Evolutionary conservation across 257 asterid species (phyloP).

Genomic region (Solanum neorickii): DNA sequence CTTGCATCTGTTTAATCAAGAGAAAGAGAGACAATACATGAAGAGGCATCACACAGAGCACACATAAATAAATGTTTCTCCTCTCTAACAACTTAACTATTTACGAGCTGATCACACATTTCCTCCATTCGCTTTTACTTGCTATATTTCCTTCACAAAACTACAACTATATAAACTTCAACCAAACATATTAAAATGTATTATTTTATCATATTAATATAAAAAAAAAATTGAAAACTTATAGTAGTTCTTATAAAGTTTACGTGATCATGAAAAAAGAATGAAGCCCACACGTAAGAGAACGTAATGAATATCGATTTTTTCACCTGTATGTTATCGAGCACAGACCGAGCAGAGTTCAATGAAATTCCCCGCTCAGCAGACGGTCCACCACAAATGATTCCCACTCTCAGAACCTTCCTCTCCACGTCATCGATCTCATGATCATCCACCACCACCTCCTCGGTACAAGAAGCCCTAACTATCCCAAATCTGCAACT

Average conservation of each 20-base stretch:
- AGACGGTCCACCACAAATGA: conserved; percentile 83
- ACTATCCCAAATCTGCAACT: conserved; percentile 16
- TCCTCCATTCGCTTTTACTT: not conserved
- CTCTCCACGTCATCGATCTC: not conserved
- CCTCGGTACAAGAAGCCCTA: conserved; percentile 18
- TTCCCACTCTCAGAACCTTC: conserved; percentile 52
- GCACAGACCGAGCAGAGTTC: conserved; percentile 83
- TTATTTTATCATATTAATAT: not conserved
- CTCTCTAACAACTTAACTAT: not conserved
- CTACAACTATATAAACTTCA: not conserved
- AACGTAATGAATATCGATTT: not conserved
- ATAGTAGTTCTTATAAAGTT: not conserved
- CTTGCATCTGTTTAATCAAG: not conserved
- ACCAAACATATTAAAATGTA: not conserved
- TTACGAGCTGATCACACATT: not conserved
- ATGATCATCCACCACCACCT: conserved; percentile 13
- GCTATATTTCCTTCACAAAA: not conserved
- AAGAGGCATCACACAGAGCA: not conserved
- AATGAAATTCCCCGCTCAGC: conserved; percentile 86
- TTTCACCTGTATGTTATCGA: conserved; percentile 73
- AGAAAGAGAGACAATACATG: not conserved
- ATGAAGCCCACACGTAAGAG: not conserved
- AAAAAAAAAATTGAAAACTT: not conserved
- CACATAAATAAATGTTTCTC: not conserved
- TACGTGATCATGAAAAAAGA: not conserved